phyloP scores from a whole-genome alignment of 169 alveolate genomes.

The Eimeria praecox region DNA sequence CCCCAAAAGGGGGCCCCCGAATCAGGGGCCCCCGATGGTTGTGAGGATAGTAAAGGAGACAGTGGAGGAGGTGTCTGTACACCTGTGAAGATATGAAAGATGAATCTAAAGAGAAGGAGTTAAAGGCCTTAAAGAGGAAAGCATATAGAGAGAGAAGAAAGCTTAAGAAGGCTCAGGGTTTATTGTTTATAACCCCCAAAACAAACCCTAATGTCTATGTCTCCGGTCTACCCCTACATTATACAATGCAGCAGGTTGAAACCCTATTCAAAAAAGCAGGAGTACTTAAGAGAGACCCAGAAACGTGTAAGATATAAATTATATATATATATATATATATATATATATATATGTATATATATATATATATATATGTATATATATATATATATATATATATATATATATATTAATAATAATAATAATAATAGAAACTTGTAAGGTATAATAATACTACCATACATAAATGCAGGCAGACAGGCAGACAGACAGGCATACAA shows the following conservation, averaged over 20 bases:
- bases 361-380: no score
- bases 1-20: no score
- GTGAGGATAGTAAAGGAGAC: not conserved
- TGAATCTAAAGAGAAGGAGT: not conserved
- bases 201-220: slow-evolving; percentile 88
- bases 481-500: not conserved
- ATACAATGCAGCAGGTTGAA: slow-evolving; percentile 87
- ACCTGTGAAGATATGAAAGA: not conserved
- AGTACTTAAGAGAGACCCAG: slow-evolving; percentile 91
- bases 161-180: slow-evolving; percentile 80
- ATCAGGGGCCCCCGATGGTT: not conserved
- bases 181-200: slow-evolving; percentile 81
- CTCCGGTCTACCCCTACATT: slow-evolving; percentile 89
- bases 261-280: slow-evolving; percentile 91
- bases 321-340: no score
- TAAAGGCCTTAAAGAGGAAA: slow-evolving; percentile 48
- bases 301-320: slow-evolving; percentile 83
- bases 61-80: not conserved
- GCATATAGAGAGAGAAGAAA: slow-evolving; percentile 52
- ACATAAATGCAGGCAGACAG: not conserved
- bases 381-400: no score
- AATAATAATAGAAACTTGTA: no score
- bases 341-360: no score
- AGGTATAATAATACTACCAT: no score
- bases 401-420: no score